Evolutionary conservation across 176 grass and related monocot species (phyloP).

Genomic region (Rhipidocladum racemiflorum): DNA sequence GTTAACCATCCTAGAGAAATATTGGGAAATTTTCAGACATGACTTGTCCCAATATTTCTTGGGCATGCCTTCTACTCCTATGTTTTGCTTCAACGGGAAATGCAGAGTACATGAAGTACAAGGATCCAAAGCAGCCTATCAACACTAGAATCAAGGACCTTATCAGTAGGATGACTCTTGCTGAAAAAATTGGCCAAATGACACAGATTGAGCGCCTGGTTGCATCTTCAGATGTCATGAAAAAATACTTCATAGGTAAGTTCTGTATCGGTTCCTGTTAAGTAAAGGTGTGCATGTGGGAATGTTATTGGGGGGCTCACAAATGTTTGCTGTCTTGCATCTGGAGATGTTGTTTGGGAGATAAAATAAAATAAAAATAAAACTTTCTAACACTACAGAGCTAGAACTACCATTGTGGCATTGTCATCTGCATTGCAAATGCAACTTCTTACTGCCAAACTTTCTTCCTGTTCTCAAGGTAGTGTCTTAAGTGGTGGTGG

Average conservation of each 20-base stretch:
- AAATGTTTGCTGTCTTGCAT: not conserved
- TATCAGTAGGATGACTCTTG: conserved; percentile 81
- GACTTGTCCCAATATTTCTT: conserved; percentile 1
- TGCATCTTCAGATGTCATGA: conserved; percentile 82
- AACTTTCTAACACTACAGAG: not conserved
- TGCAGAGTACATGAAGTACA: conserved; percentile 78
- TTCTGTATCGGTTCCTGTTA: not conserved
- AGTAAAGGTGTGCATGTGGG: not conserved
- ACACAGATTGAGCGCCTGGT: conserved; percentile 82
- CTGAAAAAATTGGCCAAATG: conserved; percentile 97
- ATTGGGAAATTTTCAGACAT: conserved; percentile 29
- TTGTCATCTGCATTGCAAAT: conserved; percentile 25
- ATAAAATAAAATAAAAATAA: not conserved
- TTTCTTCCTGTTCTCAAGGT: conserved; percentile 41
- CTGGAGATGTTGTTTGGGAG: not conserved
- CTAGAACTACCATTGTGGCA: not conserved
- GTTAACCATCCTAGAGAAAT: not conserved
- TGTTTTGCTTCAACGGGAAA: conserved; percentile 43
- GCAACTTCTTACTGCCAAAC: conserved; percentile 2
- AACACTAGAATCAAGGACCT: conserved; percentile 82
- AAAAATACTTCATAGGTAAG: conserved; percentile 86
- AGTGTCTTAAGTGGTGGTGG: conserved; percentile 96
- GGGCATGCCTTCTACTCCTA: conserved; percentile 52
- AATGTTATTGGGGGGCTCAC: too few species aligned
- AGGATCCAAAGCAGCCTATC: conserved; percentile 71